These are phyloP conservation scores for Esteya vermicola DNA, from an alignment of 2,329 filamentous ascomycete species.

Conservation along the genomic window DNA sequence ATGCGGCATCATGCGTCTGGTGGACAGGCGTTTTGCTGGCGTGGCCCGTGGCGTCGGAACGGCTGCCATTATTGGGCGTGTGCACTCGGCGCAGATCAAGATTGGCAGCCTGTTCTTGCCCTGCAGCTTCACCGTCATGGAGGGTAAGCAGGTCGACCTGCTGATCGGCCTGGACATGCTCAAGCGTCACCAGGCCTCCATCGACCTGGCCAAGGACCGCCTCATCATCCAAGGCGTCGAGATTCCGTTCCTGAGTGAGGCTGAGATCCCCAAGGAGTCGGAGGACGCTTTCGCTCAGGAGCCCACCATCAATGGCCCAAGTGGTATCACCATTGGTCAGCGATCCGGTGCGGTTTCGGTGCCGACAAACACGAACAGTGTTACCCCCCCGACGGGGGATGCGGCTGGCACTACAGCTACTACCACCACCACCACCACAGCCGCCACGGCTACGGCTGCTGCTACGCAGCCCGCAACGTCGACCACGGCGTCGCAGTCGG, in stretches of 20 bases:
- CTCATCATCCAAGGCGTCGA: slow-evolving; percentile 80
- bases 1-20: slow-evolving; percentile 91
- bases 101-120: slow-evolving; percentile 78
- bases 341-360: slow-evolving; percentile 62
- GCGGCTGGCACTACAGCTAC: neutral
- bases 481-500: no score
- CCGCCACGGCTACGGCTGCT: neutral
- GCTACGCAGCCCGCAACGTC: neutral
- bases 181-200: slow-evolving; percentile 84
- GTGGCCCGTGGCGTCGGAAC: slow-evolving; percentile 90
- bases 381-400: neutral
- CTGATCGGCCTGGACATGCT: slow-evolving; percentile 93
- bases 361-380: slow-evolving; percentile 15
- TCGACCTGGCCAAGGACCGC: slow-evolving; percentile 74
- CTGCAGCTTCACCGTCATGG: slow-evolving; percentile 98
- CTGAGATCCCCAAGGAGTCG: slow-evolving; percentile 77
- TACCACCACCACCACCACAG: neutral
- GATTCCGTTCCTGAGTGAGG: slow-evolving; percentile 80
- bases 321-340: slow-evolving; percentile 78
- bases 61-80: slow-evolving; percentile 83
- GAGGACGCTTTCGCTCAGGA: slow-evolving; percentile 64
- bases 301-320: slow-evolving; percentile 71
- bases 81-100: slow-evolving; percentile 89
- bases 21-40: slow-evolving; percentile 83
- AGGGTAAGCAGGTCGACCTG: slow-evolving; percentile 90